These are phyloP conservation scores for Eugenia klotzschiana DNA, from an alignment of 441 rosid genomes.

Conservation along the genomic window DNA sequence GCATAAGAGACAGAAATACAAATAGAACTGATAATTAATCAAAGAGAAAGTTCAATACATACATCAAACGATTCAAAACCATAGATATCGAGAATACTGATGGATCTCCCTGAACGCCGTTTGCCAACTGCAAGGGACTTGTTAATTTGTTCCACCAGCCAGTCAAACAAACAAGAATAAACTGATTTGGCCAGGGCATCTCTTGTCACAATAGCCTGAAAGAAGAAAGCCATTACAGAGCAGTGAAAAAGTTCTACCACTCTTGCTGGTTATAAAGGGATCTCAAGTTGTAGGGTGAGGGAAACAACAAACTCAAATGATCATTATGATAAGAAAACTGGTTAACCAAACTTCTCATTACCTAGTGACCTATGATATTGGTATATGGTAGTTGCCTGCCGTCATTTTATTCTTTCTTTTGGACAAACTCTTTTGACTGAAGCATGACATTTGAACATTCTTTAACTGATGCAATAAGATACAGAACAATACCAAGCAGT, in stretches of 20 bases:
- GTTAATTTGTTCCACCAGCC: slow-evolving; percentile 97
- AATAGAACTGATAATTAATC: background rate
- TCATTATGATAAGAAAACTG: background rate
- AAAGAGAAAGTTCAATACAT: slow-evolving; percentile 12
- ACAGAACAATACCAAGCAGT: background rate
- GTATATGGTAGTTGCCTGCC: background rate
- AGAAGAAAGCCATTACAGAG: slow-evolving; percentile 6
- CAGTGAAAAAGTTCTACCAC: background rate
- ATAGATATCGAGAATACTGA: slow-evolving; percentile 97
- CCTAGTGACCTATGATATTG: background rate
- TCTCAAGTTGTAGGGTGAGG: background rate
- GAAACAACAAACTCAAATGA: background rate
- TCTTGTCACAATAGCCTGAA: slow-evolving; percentile 84
- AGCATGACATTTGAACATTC: background rate
- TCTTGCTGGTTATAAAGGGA: background rate
- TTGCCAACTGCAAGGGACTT: slow-evolving; percentile 96
- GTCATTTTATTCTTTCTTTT: background rate
- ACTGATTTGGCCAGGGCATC: slow-evolving; percentile 98
- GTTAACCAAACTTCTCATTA: background rate
- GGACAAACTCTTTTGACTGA: background rate
- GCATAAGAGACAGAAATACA: slow-evolving; percentile 7
- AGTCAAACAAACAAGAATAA: slow-evolving; percentile 82
- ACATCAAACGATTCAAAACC: slow-evolving; percentile 99
- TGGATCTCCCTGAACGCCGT: slow-evolving; percentile 87
- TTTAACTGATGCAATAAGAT: background rate